phyloP scores from a whole-genome alignment of 192 early-diverging fungal genomes.

The Allomyces macrogynus region DNA sequence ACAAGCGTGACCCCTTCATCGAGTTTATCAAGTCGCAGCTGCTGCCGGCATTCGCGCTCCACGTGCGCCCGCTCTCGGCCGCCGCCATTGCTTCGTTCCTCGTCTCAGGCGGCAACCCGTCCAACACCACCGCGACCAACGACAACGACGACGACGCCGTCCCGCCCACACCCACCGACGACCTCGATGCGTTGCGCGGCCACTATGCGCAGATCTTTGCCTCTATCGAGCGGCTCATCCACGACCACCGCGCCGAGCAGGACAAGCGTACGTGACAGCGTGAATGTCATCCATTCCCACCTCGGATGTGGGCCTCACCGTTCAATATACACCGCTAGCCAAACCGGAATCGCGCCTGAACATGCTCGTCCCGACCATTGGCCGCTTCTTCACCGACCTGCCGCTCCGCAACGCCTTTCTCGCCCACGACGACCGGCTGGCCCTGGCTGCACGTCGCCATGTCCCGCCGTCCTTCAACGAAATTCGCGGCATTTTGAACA shows the following conservation, averaged over 20 bases:
- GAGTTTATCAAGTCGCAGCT: conserved; percentile 81
- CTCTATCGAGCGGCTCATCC: conserved; percentile 57
- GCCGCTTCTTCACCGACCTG: conserved; percentile 67
- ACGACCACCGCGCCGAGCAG: conserved; percentile 26
- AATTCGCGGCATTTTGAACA: conserved; percentile 69
- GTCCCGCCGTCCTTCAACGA: conserved; percentile 90
- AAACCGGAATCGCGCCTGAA: conserved; percentile 48
- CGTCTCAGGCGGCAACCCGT: neutral
- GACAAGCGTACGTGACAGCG: conserved; percentile 4
- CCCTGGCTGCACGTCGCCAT: conserved; percentile 53
- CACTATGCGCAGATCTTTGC: conserved; percentile 54
- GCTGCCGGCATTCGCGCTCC: conserved; percentile 69
- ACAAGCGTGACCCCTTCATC: conserved; percentile 78
- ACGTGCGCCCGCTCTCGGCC: conserved; percentile 25
- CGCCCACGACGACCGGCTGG: conserved; percentile 37
- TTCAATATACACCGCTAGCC: neutral
- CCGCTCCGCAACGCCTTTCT: conserved; percentile 54
- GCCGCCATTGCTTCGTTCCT: conserved; percentile 4
- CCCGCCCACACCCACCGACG: conserved; percentile 1
- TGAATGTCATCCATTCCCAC: neutral
- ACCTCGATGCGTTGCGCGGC: conserved; percentile 35
- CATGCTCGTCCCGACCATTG: conserved; percentile 54
- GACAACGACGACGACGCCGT: neutral
- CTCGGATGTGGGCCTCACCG: neutral
- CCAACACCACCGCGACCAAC: too few species aligned